Evolutionary conservation across 2,329 filamentous ascomycete genomes (phyloP).

Genomic region (Ustilaginoidea virens): DNA sequence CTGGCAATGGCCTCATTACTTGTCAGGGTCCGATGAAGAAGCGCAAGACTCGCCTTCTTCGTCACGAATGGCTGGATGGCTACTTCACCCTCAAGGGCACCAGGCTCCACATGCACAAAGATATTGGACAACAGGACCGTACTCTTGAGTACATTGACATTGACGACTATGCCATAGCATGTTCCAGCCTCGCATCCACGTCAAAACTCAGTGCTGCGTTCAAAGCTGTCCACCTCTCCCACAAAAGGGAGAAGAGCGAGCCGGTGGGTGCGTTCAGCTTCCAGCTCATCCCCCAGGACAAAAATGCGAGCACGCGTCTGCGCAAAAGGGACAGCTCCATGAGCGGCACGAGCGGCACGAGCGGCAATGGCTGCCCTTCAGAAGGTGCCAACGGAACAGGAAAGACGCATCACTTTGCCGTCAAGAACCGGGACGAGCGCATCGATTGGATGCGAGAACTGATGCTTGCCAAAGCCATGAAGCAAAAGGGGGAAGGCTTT

Average conservation of each 20-base stretch:
- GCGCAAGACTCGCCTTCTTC: conserved; percentile 74
- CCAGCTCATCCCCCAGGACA: conserved; percentile 63
- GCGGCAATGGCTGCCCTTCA: conserved; percentile 13
- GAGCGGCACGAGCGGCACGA: conserved; percentile 15
- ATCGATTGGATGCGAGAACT: conserved; percentile 97
- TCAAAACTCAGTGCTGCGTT: conserved; percentile 80
- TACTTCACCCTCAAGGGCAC: conserved; percentile 76
- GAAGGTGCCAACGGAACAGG: conserved; percentile 44
- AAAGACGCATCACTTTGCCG: conserved; percentile 90
- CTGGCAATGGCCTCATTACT: conserved; percentile 38
- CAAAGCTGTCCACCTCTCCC: conserved; percentile 57
- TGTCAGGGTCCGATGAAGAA: conserved; percentile 90
- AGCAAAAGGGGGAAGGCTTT: conserved; percentile 70
- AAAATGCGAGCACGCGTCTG: conserved; percentile 32
- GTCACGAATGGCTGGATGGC: conserved; percentile 86
- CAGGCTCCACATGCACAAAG: conserved; percentile 61
- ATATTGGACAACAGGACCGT: conserved; percentile 32
- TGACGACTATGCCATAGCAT: conserved; percentile 77
- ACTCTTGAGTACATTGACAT: conserved; percentile 72
- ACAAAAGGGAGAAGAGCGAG: conserved; percentile 35
- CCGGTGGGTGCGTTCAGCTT: conserved; percentile 62
- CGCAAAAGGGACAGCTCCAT: conserved; percentile 37
- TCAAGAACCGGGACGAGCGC: conserved; percentile 70
- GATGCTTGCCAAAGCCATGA: conserved; percentile 78
- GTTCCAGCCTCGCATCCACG: conserved; percentile 57